Evolutionary conservation across 148 eudicot species (phyloP).

Genomic region (Nepenthes mirabilis): DNA sequence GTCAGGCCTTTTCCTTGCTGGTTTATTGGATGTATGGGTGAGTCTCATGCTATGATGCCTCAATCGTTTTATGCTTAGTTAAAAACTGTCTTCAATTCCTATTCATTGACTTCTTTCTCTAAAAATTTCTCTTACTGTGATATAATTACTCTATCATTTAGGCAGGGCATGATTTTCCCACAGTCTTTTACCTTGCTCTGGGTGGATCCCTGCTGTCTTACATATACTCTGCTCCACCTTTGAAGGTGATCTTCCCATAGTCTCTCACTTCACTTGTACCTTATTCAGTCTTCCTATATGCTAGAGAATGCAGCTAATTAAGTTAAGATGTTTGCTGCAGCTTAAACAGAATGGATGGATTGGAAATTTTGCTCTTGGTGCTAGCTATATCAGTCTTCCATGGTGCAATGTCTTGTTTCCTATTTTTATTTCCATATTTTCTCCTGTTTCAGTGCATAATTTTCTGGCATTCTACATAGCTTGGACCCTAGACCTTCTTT

Average conservation of each 20-base stretch:
- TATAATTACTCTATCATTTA: constrained; percentile 10
- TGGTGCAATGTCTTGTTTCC: constrained; percentile 33
- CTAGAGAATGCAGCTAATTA: constrained; percentile 5
- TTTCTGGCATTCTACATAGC: not conserved
- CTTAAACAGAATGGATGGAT: constrained; percentile 99
- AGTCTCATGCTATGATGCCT: constrained; percentile 14
- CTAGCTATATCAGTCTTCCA: constrained; percentile 92
- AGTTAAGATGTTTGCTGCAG: constrained; percentile 26
- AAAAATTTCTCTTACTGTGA: constrained; percentile 4
- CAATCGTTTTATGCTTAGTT: too few relatives aligned
- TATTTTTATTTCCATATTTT: not conserved
- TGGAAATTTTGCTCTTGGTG: constrained; percentile 94
- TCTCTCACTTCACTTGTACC: constrained; percentile 4
- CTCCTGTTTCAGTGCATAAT: constrained; percentile 4
- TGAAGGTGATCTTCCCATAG: constrained; percentile 41
- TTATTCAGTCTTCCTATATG: not conserved
- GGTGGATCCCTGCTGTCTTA: constrained; percentile 89
- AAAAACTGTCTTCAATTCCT: not conserved
- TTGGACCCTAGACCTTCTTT: too few relatives aligned
- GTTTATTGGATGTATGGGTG: constrained; percentile 85
- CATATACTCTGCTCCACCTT: constrained; percentile 94
- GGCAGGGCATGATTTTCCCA: constrained; percentile 86
- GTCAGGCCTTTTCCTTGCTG: constrained; percentile 81
- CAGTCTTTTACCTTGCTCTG: constrained; percentile 72
- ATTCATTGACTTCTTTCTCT: constrained; percentile 7